Conservation (phyloP, 805 yeast species). For the Metschnikowia vanudenii region DNA sequence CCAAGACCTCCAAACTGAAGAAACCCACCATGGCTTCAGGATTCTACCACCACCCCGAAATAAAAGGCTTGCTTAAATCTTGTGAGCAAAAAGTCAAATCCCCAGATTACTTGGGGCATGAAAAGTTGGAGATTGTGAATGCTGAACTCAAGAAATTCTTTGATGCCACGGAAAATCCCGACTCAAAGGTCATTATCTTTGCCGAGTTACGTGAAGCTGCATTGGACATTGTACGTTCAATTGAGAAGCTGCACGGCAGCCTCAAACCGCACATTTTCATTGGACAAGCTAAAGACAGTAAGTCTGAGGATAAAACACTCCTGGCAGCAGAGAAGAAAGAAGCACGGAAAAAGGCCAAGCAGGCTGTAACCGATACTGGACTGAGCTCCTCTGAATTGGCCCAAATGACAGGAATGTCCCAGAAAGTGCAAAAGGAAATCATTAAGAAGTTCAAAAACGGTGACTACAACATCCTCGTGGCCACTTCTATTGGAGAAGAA, state of each 20-base stretch:
- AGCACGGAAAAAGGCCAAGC: slow-evolving; percentile 34
- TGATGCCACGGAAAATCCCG: slow-evolving; percentile 34
- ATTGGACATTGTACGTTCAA: slow-evolving; percentile 69
- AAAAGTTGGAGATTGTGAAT: slow-evolving; percentile 62
- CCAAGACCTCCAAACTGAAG: slow-evolving; percentile 53
- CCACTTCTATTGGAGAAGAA: slow-evolving; percentile 98
- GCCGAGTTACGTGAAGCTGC: slow-evolving; percentile 91
- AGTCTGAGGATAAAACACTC: slow-evolving; percentile 54
- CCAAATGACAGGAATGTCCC: slow-evolving; percentile 83
- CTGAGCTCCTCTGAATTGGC: slow-evolving; percentile 74
- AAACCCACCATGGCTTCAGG: slow-evolving; percentile 57
- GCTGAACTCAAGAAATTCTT: slow-evolving; percentile 61
- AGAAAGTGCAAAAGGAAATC: slow-evolving; percentile 78
- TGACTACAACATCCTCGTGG: slow-evolving; percentile 75
- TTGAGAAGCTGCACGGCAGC: slow-evolving; percentile 38
- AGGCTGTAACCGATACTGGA: slow-evolving; percentile 64
- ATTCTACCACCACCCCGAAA: slow-evolving; percentile 53
- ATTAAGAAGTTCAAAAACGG: slow-evolving; percentile 74
- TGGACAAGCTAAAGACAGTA: slow-evolving; percentile 80
- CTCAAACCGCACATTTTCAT: slow-evolving; percentile 81
- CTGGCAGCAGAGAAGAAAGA: slow-evolving; percentile 36
- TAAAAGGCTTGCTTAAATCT: slow-evolving; percentile 42
- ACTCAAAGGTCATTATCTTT: slow-evolving; percentile 80
- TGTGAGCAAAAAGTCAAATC: slow-evolving; percentile 46
- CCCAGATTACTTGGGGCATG: slow-evolving; percentile 55